phyloP scores from a whole-genome alignment of 148 eudicot genomes.

The Pharnaceum exiguum region DNA sequence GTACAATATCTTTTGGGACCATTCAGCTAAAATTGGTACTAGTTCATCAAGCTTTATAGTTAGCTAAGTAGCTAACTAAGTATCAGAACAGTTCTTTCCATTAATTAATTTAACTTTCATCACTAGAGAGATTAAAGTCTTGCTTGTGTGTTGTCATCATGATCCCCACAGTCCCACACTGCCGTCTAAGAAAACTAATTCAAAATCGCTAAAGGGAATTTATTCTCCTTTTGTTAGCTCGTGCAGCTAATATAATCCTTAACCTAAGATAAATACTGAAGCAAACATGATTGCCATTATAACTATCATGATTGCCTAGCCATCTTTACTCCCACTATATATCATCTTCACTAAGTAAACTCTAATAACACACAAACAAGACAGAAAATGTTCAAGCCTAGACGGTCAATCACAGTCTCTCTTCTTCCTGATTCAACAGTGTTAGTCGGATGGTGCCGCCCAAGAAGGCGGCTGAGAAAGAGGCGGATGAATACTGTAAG shows the following conservation, averaged over 20 bases:
- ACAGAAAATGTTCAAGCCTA: constrained; percentile 23
- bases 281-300: constrained; percentile 34
- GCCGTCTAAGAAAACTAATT: neutral
- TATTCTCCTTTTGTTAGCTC: constrained; percentile 7
- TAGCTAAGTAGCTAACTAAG: constrained; percentile 4
- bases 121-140: constrained; percentile 12
- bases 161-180: constrained; percentile 19
- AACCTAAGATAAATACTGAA: constrained; percentile 14
- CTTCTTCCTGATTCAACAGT: constrained; percentile 30
- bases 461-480: constrained; percentile 34
- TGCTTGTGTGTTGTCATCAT: constrained; percentile 30
- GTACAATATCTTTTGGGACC: constrained; percentile 21
- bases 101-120: constrained; percentile 9
- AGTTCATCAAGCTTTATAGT: constrained; percentile 12
- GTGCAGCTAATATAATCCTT: constrained; percentile 7
- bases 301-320: constrained; percentile 29
- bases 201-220: constrained; percentile 8
- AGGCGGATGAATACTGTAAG: constrained; percentile 30
- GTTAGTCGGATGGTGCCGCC: constrained; percentile 49
- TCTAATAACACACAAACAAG: neutral
- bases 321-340: constrained; percentile 18
- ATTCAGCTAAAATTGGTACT: constrained; percentile 6
- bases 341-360: constrained; percentile 6
- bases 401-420: constrained; percentile 22
- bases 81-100: neutral